Evolutionary conservation across 2,329 filamentous ascomycete species (phyloP).

Genomic region (Botrytis porri): DNA sequence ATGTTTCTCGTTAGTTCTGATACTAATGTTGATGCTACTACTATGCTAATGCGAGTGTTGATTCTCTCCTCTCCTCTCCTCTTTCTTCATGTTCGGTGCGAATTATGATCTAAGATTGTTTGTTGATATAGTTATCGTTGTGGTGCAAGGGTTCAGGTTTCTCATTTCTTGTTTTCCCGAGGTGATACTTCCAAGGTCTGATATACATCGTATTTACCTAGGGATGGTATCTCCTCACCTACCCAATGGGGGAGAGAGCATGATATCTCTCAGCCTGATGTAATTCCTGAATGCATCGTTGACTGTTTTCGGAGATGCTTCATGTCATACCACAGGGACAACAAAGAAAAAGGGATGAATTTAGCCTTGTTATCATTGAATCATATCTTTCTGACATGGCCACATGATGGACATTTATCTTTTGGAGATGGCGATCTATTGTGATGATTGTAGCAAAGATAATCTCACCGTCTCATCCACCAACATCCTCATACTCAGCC

Average conservation of each 20-base stretch:
- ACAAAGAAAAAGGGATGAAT: not conserved
- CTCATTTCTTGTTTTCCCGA: not conserved
- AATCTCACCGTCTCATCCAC: too few relatives aligned
- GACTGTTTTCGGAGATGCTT: slow-evolving; percentile 13
- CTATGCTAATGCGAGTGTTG: not conserved
- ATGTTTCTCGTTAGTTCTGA: not conserved
- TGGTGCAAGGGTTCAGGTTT: not conserved
- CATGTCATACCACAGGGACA: not conserved
- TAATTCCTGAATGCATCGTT: not conserved
- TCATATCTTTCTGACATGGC: not conserved
- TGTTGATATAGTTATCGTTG: not conserved
- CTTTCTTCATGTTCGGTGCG: not conserved
- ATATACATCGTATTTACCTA: not conserved
- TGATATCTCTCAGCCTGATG: not conserved
- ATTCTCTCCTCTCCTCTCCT: not conserved
- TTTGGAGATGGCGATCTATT: too few relatives aligned
- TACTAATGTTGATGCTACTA: too few relatives aligned
- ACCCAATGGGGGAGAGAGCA: not conserved
- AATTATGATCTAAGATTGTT: not conserved
- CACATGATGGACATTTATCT: not conserved
- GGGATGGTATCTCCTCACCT: too few relatives aligned
- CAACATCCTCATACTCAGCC: not conserved
- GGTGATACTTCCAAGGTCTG: not conserved
- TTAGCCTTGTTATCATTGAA: not conserved
- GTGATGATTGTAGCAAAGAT: too few relatives aligned